Evolutionary conservation across 2,329 filamentous ascomycete species (phyloP), one percentile per base, ranked within the genome.

Genomic region (Calonectria henricotiae): DNA sequence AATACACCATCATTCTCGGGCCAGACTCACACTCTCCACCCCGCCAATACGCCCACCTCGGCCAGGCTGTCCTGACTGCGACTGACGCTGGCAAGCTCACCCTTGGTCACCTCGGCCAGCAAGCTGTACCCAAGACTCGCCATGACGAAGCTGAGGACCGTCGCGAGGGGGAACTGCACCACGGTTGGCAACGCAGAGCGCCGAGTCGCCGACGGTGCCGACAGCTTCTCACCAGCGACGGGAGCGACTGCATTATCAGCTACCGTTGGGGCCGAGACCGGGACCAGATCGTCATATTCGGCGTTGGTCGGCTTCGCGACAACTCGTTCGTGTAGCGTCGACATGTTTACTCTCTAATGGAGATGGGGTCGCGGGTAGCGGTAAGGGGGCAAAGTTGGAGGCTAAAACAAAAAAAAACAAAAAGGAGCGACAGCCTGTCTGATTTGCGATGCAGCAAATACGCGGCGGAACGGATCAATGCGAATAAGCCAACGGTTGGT

Each of bases 61-160:
- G 84, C 82, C 86, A 89, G 90, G 63, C 88, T 87, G 62, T 92
- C 89, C 70, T 90, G 82, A 67, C 87, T 87, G 77, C 91, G 89
- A 80, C 90, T 92, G 69, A 96, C 87, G 30, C 85, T 83, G 1
- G 90, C 90, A 46, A 97, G 84, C 80, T 95, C 91, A 7, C 88
- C 89, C 15, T 87, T 85, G 5, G 89, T 90, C 71, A 90, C 86
- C 43, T 88, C 86, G 58, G 89, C 86, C 7, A 89, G 85, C 63
- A 92, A 79, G 55, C 90, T 89, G 81, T 93, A 93, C 7, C 93
- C 87, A 20, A 91, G 77, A 17, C 89, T 87, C 73, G 91, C 92
- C 68, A 94, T 82, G 37, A 86, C 84, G 68, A 95, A 85, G 81
- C 87, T 90, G 74, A 90, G 79, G 23, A 86, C 77, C 11, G 86